These are phyloP conservation scores for Cunninghamia lanceolata DNA, from an alignment of 75 land plant genomes.

Conservation along the genomic window DNA sequence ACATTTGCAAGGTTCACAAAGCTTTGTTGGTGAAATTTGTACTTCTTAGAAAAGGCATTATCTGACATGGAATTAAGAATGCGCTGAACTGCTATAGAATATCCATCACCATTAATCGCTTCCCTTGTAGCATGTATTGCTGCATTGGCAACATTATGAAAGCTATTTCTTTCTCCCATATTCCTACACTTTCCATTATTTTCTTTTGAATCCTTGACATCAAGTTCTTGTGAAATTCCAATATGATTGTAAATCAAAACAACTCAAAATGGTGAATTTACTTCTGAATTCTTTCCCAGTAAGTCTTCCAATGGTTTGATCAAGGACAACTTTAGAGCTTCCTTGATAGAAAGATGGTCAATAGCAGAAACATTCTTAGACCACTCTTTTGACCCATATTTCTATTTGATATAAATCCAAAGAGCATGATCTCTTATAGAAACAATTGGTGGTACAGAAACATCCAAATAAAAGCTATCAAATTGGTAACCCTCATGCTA, in stretches of 20 bases:
- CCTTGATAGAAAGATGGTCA: slow-evolving; percentile 52
- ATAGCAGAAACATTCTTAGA: slow-evolving; percentile 29
- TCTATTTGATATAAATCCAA: slow-evolving; percentile 57
- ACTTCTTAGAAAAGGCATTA: slow-evolving; percentile 21
- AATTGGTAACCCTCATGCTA: slow-evolving; percentile 49
- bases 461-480: slow-evolving; percentile 64
- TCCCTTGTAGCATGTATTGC: not conserved
- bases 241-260: slow-evolving; percentile 56
- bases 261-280: slow-evolving; percentile 47
- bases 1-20: slow-evolving; percentile 45
- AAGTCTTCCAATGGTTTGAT: slow-evolving; percentile 48
- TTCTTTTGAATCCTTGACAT: slow-evolving; percentile 17
- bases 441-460: slow-evolving; percentile 56
- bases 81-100: slow-evolving; percentile 27
- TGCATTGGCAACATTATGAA: not conserved
- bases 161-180: slow-evolving; percentile 28
- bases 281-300: slow-evolving; percentile 50
- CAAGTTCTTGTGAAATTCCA: slow-evolving; percentile 30
- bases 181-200: slow-evolving; percentile 45
- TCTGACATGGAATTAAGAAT: slow-evolving; percentile 29
- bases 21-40: slow-evolving; percentile 46
- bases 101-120: slow-evolving; percentile 22
- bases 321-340: slow-evolving; percentile 66
- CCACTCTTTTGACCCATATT: slow-evolving; percentile 49
- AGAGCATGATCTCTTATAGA: slow-evolving; percentile 49